phyloP scores from a whole-genome alignment of 352 stramenopile species.

The Globisporangium acanthophoron region DNA sequence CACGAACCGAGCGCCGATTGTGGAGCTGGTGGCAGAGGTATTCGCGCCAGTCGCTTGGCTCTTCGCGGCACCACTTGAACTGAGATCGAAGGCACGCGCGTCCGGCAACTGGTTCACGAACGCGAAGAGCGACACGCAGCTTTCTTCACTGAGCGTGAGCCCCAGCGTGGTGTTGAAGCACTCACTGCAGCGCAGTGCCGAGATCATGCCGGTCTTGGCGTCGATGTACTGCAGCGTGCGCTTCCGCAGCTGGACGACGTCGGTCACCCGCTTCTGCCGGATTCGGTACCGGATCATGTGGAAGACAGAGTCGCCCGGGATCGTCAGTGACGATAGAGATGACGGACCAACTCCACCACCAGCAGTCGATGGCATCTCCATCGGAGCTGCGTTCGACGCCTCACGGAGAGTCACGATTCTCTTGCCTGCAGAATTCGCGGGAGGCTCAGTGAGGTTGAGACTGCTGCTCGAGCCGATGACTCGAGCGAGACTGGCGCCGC shows the following conservation, averaged over 20 bases:
- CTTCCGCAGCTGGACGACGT: conserved; percentile 45
- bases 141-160: conserved; percentile 31
- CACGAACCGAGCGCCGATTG: conserved; percentile 30
- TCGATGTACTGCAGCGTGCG: conserved; percentile 44
- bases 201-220: conserved; percentile 44
- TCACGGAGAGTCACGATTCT: conserved; percentile 63
- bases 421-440: conserved; percentile 10
- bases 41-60: background rate
- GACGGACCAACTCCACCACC: background rate
- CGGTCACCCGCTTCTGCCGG: conserved; percentile 34
- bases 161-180: conserved; percentile 30
- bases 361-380: conserved; percentile 15
- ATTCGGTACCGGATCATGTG: conserved; percentile 37
- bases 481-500: conserved; percentile 2
- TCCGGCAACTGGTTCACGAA: conserved; percentile 30
- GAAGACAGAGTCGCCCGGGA: conserved; percentile 36
- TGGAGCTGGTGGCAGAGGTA: conserved; percentile 5
- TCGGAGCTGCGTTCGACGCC: conserved; percentile 25
- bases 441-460: conserved; percentile 12
- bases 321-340: background rate
- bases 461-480: conserved; percentile 2
- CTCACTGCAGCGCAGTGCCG: conserved; percentile 33
- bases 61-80: conserved; percentile 1
- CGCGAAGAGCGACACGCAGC: conserved; percentile 46
- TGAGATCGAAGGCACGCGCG: conserved; percentile 1